phyloP scores from a whole-genome alignment of 2,329 filamentous ascomycete species.

The Scedosporium dehoogii region DNA sequence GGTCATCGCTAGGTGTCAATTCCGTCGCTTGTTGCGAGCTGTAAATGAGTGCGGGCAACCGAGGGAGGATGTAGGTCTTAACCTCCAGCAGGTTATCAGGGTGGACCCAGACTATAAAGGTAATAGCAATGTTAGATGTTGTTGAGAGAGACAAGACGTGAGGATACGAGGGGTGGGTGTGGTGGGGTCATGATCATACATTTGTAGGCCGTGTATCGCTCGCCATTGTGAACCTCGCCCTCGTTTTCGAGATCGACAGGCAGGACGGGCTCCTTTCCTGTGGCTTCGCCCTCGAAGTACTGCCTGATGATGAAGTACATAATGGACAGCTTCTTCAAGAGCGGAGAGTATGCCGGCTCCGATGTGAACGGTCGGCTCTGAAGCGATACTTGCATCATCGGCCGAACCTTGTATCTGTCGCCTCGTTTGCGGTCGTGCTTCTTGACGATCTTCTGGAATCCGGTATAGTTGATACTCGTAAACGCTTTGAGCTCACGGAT shows the following conservation, averaged over 20 bases:
- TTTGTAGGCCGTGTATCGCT: constrained; percentile 77
- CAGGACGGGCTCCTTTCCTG: constrained; percentile 19
- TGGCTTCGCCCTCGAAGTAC: constrained; percentile 54
- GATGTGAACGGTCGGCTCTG: constrained; percentile 90
- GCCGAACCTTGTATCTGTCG: constrained; percentile 74
- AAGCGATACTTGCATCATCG: constrained; percentile 82
- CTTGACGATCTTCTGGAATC: constrained; percentile 96
- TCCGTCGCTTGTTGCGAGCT: constrained; percentile 80
- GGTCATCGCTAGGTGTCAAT: constrained; percentile 71
- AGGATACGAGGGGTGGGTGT: background rate
- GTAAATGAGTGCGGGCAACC: constrained; percentile 84
- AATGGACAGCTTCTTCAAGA: constrained; percentile 82
- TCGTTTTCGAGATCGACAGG: constrained; percentile 39
- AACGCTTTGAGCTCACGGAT: constrained; percentile 91
- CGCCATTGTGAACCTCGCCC: constrained; percentile 51
- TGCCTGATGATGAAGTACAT: constrained; percentile 95
- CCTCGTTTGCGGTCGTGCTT: constrained; percentile 96
- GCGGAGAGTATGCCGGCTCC: constrained; percentile 75
- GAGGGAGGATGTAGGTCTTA: constrained; percentile 88
- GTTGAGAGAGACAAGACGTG: background rate
- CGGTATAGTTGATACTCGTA: constrained; percentile 93
- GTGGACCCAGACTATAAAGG: constrained; percentile 73
- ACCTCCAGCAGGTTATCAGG: constrained; percentile 92
- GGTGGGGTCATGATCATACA: constrained; percentile 41
- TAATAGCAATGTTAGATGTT: constrained; percentile 18